Percentiles rank a stretch among this genome's conserved stretches.
Evolutionary conservation across 1,284 basidiomycete genomes (phyloP).

Genomic region (Malassezia yamatoensis): DNA sequence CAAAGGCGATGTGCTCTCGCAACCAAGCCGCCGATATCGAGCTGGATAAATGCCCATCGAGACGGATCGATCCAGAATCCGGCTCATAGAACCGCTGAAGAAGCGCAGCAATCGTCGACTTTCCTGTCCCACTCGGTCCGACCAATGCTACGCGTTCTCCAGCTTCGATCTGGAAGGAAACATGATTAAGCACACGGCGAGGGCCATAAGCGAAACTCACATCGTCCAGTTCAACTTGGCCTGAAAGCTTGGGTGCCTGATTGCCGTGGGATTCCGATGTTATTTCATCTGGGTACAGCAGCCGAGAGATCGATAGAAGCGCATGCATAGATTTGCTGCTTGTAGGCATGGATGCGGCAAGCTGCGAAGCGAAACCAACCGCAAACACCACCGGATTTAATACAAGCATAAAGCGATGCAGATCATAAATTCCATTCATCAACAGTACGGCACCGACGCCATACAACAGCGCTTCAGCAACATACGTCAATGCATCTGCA

Average conservation of each 20-base stretch:
- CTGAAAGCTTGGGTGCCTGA: constrained; percentile 9
- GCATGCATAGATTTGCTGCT: constrained; percentile 51
- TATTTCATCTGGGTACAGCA: constrained; percentile 51
- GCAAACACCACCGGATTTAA: constrained; percentile 86
- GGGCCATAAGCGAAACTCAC: constrained; percentile 34
- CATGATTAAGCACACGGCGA: constrained; percentile 20
- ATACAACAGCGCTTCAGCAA: constrained; percentile 66
- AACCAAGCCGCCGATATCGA: constrained; percentile 21
- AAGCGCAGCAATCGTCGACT: constrained; percentile 36
- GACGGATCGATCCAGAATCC: constrained; percentile 17
- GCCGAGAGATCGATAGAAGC: constrained; percentile 63
- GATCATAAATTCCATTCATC: constrained; percentile 67
- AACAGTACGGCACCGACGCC: constrained; percentile 78
- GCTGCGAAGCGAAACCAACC: constrained; percentile 76
- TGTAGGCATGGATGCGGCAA: constrained; percentile 61
- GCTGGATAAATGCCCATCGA: constrained; percentile 21
- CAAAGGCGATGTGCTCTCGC: constrained; percentile 36
- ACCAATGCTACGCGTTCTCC: constrained; percentile 45
- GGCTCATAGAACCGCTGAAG: constrained; percentile 43
- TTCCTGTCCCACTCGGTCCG: constrained; percentile 39
- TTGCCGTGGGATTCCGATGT: constrained; percentile 10
- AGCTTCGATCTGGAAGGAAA: constrained; percentile 18
- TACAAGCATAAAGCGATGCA: constrained; percentile 75
- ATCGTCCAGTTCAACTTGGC: constrained; percentile 24
- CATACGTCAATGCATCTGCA: constrained; percentile 70